Base-by-base conservation (phyloP, 139 green algal species). In the Chlorella sp. region DNA sequence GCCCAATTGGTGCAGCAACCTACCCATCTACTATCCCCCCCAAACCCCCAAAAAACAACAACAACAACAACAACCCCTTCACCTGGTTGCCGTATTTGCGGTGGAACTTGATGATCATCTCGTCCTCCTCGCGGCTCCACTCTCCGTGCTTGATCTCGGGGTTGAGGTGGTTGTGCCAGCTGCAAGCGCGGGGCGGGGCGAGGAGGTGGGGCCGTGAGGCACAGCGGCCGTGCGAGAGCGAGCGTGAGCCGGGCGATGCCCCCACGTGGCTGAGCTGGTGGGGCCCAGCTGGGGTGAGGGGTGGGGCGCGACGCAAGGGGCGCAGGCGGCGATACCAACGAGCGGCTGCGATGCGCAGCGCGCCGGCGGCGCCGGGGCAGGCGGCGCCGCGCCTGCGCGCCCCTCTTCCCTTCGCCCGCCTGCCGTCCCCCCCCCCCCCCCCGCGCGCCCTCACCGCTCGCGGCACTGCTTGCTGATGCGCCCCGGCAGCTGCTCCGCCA, bases 391-490 rank as follows among this genome's bases (percentile, higher is more conserved):
- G n/a, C n/a, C n/a, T n/a, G n/a, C n/a, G n/a, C n/a, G n/a, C n/a
- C n/a, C n/a, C n/a, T n/a, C n/a, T n/a, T n/a, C n/a, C n/a, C n/a
- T n/a, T n/a, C n/a, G n/a, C n/a, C n/a, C n/a, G n/a, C n/a, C n/a
- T 23, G 29, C 56, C 27, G n/a, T 21, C 8, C 21, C 1, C 29
- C n/a, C 25, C 31, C 25, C 25, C 55, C 33, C 31, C 25, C 17
- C 31, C 9, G 2, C 40, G 21, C 62, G 25, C 25, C 23, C 67
- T 55, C 72, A 78, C n/a, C 90, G 79, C 80, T 94, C 89, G 3
- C 89, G 77, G 76, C 89, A 94, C 83, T 94, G 90, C 85, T 95
- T 95, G 71, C 91, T 90, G 15, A 95, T 94, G 31, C 91, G 80
- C 1, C 90, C 90, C 0, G 80, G 58, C 8, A 87, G 77, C 2